phyloP scores from a whole-genome alignment of 495 filamentous ascomycete species.

The Penicillium diatomitis region DNA sequence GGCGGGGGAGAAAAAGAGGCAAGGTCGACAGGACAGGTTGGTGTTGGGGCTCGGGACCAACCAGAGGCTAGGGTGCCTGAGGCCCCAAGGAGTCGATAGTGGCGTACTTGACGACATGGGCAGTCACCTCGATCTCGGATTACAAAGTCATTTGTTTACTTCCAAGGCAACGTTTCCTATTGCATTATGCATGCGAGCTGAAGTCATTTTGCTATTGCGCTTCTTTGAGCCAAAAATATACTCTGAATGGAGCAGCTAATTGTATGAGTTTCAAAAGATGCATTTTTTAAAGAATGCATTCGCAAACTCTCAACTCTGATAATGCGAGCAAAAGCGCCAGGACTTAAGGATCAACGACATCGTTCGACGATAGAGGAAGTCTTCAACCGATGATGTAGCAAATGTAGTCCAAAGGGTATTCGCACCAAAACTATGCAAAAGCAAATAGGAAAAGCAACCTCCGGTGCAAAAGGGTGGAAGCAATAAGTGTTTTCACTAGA shows the following conservation, averaged over 20 bases:
- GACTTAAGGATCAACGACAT: not conserved
- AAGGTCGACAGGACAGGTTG: constrained; percentile 27
- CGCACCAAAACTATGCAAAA: constrained; percentile 31
- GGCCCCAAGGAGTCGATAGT: constrained; percentile 13
- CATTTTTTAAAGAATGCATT: too few species aligned
- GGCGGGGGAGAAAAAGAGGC: constrained; percentile 8
- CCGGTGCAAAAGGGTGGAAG: not conserved
- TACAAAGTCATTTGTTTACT: too few species aligned
- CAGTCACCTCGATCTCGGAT: not conserved
- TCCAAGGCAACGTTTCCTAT: too few species aligned
- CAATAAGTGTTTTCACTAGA: not conserved
- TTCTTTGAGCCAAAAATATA: too few species aligned
- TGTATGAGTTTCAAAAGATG: too few species aligned
- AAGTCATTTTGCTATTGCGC: too few species aligned
- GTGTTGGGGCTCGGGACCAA: constrained; percentile 23
- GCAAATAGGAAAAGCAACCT: constrained; percentile 19
- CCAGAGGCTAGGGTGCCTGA: constrained; percentile 11
- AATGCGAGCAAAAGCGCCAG: too few species aligned
- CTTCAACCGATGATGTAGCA: constrained; percentile 25
- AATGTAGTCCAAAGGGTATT: constrained; percentile 32
- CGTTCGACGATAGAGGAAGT: not conserved
- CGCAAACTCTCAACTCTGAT: too few species aligned
- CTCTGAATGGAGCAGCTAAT: too few species aligned
- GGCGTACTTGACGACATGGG: constrained; percentile 6
- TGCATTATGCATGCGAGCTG: too few species aligned